These are phyloP conservation scores for Fragaria iinumae DNA, from an alignment of 306 rosid species.

Conservation along the genomic window DNA sequence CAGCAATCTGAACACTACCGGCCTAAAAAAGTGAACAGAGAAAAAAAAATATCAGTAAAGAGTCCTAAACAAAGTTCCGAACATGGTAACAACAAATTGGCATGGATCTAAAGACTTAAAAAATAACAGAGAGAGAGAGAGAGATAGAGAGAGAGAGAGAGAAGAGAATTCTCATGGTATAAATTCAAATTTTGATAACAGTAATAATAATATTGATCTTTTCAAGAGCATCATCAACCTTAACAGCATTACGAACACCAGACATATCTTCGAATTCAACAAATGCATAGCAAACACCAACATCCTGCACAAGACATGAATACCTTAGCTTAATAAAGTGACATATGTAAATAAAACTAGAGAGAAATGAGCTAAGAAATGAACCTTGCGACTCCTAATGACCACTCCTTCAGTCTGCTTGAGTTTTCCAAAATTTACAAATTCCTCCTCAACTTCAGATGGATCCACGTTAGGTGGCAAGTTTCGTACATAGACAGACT, in stretches of 20 bases:
- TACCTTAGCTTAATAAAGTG: constrained; percentile 19
- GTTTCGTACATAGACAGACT: constrained; percentile 92
- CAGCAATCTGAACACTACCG: constrained; percentile 70
- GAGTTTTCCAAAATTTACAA: constrained; percentile 76
- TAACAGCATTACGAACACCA: constrained; percentile 86
- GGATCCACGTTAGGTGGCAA: constrained; percentile 71
- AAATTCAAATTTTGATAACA: constrained; percentile 4
- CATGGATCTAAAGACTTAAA: too few species aligned
- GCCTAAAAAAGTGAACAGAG: constrained; percentile 43
- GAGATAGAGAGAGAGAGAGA: too few species aligned
- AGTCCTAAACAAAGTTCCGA: neutral
- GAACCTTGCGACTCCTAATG: constrained; percentile 91
- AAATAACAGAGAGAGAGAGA: too few species aligned
- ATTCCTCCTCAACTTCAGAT: constrained; percentile 80
- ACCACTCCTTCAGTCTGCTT: constrained; percentile 80
- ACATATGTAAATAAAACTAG: constrained; percentile 11
- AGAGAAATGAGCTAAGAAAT: constrained; percentile 15
- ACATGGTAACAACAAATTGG: too few species aligned
- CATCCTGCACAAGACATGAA: constrained; percentile 61
- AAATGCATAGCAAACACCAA: constrained; percentile 97
- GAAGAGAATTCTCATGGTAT: neutral
- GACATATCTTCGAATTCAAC: constrained; percentile 85
- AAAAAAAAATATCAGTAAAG: neutral
- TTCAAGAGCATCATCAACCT: constrained; percentile 44
- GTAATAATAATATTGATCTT: neutral